Evolutionary conservation across 1,284 basidiomycete species (phyloP).

Genomic region (Coriolopsis trogii): DNA sequence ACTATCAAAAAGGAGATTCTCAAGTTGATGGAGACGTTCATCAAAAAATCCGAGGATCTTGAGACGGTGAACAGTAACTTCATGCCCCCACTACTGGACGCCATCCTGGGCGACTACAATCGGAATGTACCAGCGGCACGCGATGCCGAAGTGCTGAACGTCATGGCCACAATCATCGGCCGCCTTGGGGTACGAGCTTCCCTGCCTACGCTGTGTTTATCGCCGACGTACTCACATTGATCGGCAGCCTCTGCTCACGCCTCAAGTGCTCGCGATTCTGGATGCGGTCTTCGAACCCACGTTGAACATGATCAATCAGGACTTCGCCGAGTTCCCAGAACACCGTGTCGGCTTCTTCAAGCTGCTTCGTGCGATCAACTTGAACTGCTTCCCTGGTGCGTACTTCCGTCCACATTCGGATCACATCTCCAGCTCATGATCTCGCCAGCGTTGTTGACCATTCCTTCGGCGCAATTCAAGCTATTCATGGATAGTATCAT

Average conservation of each 20-base stretch:
- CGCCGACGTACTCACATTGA: not conserved
- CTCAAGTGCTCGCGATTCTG: conserved; percentile 95
- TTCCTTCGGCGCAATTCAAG: conserved; percentile 95
- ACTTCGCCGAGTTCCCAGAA: conserved; percentile 98
- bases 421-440: conserved; percentile 14
- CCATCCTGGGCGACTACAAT: conserved; percentile 96
- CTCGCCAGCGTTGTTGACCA: conserved; percentile 77
- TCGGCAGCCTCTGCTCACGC: conserved; percentile 76
- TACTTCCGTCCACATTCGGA: conserved; percentile 1
- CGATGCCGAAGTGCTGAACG: conserved; percentile 97
- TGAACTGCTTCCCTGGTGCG: conserved; percentile 94
- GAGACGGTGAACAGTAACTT: conserved; percentile 91
- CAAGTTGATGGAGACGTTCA: conserved; percentile 97
- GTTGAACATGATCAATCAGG: conserved; percentile 98
- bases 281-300: conserved; percentile 99
- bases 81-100: conserved; percentile 95
- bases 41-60: conserved; percentile 95
- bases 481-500: conserved; percentile 98
- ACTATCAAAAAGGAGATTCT: conserved; percentile 99
- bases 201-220: not conserved
- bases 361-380: conserved; percentile 90
- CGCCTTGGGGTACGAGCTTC: conserved; percentile 74
- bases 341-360: conserved; percentile 98
- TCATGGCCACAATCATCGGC: conserved; percentile 95
- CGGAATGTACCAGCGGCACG: conserved; percentile 92